phyloP scores from a whole-genome alignment of 2,329 filamentous ascomycete genomes.

The Stagonosporopsis chrysanthemi region DNA sequence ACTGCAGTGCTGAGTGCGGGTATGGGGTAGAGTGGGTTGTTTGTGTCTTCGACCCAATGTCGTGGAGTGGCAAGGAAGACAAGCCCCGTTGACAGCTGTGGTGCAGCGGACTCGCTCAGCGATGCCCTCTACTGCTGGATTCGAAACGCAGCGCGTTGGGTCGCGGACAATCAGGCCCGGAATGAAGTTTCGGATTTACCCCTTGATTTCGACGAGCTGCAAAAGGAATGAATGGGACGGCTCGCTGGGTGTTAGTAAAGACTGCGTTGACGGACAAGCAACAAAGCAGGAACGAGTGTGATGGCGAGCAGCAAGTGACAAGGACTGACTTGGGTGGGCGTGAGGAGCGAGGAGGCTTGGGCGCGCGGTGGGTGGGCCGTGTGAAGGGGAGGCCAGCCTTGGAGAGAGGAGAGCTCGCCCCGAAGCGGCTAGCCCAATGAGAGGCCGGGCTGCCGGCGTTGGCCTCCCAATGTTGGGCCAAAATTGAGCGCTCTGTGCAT shows the following conservation, averaged over 20 bases:
- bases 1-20: constrained; percentile 5
- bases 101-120: constrained; percentile 45
- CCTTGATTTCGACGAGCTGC: constrained; percentile 39
- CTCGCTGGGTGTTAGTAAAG: constrained; percentile 11
- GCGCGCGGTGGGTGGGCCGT: constrained; percentile 28
- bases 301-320: constrained; percentile 31
- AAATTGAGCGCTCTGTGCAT: not conserved
- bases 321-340: constrained; percentile 31
- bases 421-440: constrained; percentile 3
- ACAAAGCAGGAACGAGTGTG: constrained; percentile 37
- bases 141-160: constrained; percentile 51
- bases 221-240: constrained; percentile 39
- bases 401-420: constrained; percentile 4
- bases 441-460: constrained; percentile 8
- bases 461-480: constrained; percentile 14
- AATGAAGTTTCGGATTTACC: constrained; percentile 38
- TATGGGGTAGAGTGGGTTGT: constrained; percentile 17
- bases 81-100: constrained; percentile 25
- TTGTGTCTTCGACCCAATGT: constrained; percentile 16
- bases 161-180: constrained; percentile 37
- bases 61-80: constrained; percentile 21
- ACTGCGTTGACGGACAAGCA: constrained; percentile 6
- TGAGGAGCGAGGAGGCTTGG: constrained; percentile 24
- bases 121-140: constrained; percentile 39
- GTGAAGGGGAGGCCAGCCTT: constrained; percentile 17